Evolutionary conservation across 176 grass and related monocot species (phyloP).

Genomic region (Olyra latifolia): DNA sequence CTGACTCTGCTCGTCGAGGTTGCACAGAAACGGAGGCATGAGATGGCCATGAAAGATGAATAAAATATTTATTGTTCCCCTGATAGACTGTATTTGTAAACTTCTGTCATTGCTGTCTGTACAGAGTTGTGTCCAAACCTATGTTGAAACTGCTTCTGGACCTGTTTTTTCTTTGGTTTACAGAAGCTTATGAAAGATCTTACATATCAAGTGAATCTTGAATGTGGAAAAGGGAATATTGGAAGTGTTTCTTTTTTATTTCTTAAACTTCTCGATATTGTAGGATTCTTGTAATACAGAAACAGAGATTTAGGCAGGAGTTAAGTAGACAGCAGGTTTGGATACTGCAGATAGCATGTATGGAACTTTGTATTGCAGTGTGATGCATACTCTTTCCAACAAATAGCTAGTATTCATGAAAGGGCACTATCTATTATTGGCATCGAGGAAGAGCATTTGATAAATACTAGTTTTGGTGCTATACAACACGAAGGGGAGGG

Average conservation of each 20-base stretch:
- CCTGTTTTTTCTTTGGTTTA: slow-evolving; percentile 9
- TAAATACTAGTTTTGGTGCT: background rate
- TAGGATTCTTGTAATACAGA: background rate
- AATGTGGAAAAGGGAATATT: background rate
- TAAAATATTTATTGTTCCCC: slow-evolving; percentile 31
- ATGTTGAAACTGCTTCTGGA: slow-evolving; percentile 14
- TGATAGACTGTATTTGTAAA: slow-evolving; percentile 12
- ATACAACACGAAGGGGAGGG: background rate
- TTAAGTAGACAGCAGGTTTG: background rate
- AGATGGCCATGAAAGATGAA: slow-evolving; percentile 78
- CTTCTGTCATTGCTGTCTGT: slow-evolving; percentile 14
- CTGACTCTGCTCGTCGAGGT: slow-evolving; percentile 79
- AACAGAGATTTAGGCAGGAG: background rate
- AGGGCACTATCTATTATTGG: slow-evolving; percentile 12
- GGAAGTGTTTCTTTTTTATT: background rate
- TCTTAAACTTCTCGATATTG: background rate
- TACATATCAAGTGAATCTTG: background rate
- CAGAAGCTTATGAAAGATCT: slow-evolving; percentile 30
- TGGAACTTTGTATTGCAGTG: background rate
- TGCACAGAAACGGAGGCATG: slow-evolving; percentile 72
- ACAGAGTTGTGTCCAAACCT: slow-evolving; percentile 1
- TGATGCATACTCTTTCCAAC: background rate
- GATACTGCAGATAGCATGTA: background rate
- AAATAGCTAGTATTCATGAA: background rate
- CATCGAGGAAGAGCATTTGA: background rate